Evolutionary conservation across 2,329 filamentous ascomycete species (phyloP), one percentile per base, ranked within the genome.

Genomic region (Peltaster fructicola): DNA sequence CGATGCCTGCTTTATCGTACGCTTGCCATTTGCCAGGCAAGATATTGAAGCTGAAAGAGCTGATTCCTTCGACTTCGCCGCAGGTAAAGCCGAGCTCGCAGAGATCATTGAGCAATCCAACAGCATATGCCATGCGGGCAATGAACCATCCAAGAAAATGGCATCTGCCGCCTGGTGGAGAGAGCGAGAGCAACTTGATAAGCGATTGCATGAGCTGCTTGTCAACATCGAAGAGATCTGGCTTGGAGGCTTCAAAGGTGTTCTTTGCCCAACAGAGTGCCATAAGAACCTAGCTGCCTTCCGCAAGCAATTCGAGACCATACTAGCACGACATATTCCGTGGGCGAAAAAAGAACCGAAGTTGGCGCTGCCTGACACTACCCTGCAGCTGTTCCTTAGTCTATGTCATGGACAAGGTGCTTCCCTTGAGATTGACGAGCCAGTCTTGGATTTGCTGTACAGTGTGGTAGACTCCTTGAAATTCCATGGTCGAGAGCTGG

Each of bases 391-490:
- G 1, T 95, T 98, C 39, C 65, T 92, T 30, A 80, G 80, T 0
- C 63, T 98, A 1, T 81, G 81, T 3, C 70, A 80, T 40, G 66
- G 79, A 3, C 66, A 66, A 0, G 63, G 65, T 6, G 65, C 72
- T 2, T 68, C 72, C 6, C 54, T 58, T 30, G 81, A 92, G 33
- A 64, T 90, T 12, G 85, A 95, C 34, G 85, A 95, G 41, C 70
- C 75, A 1, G 56, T 98, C n/a, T 81, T 75, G 37, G 88, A 98
- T 46, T 57, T 98, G 14, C 65, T 98, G 3, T 95, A 93, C 53
- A 95, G 95, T 45, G 78, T 95, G 1, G 74, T 98, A 5, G 88
- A 98, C 41, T 84, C 95, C 25, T 61, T 98, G 3, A 88, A 95
- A 47, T 95, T 98, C 50, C 80, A 92, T 39, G 88, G 88, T 9